Percentiles rank a stretch among this genome's conserved stretches.
These are phyloP conservation scores for Rauvolfia tetraphylla DNA, from an alignment of 257 asterid genomes.

Conservation along the genomic window DNA sequence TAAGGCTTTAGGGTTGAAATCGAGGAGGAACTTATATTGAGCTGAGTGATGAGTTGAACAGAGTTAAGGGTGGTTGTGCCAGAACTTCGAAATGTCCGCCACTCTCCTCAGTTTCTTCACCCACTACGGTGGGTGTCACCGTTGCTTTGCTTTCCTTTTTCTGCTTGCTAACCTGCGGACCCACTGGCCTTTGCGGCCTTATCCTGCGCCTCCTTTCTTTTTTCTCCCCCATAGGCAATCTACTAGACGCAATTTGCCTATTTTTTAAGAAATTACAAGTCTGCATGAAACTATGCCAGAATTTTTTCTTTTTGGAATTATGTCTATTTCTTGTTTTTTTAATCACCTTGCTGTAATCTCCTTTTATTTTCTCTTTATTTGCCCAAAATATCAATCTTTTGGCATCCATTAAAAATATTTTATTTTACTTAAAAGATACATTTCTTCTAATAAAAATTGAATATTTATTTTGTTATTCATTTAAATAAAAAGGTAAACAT, in stretches of 20 bases:
- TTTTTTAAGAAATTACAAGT: too few relatives aligned
- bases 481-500: too few relatives aligned
- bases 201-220: constrained; percentile 6
- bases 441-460: too few relatives aligned
- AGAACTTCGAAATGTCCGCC: constrained; percentile 64
- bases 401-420: too few relatives aligned
- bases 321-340: too few relatives aligned
- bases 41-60: constrained; percentile 1
- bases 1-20: constrained; percentile 1
- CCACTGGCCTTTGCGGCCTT: not conserved
- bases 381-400: too few relatives aligned
- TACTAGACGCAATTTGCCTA: not conserved
- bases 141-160: not conserved
- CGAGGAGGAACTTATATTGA: constrained; percentile 24
- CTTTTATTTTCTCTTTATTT: too few relatives aligned
- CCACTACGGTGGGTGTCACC: constrained; percentile 18
- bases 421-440: too few relatives aligned
- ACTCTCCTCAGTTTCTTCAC: constrained; percentile 53
- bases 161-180: constrained; percentile 12
- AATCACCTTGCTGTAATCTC: too few relatives aligned
- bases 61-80: constrained; percentile 13
- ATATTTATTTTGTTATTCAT: too few relatives aligned
- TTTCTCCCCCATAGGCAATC: not conserved
- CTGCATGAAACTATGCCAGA: not conserved
- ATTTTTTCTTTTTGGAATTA: too few relatives aligned